A percentile compares a stretch with the other conserved stretches of the same genome.
Evolutionary conservation across 1,284 basidiomycete species (phyloP).

Genomic region (Cryptococcus sp.): DNA sequence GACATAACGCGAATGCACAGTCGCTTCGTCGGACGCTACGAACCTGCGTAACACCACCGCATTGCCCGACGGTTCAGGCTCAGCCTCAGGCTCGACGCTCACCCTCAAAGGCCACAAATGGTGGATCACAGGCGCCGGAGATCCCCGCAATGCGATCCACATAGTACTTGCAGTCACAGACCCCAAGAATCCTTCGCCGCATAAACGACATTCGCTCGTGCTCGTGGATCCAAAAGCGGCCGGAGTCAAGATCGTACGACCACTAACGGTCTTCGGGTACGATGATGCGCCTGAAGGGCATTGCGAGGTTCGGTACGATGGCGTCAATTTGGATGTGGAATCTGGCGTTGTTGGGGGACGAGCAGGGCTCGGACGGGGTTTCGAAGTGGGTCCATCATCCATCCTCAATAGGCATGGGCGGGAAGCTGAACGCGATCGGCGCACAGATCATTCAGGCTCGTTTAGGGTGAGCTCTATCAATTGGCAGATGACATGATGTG

Average conservation of each 20-base stretch:
- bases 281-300: constrained; percentile 96
- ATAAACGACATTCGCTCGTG: constrained; percentile 90
- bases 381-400: constrained; percentile 63
- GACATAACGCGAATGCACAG: constrained; percentile 53
- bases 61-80: constrained; percentile 57
- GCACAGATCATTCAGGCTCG: constrained; percentile 91
- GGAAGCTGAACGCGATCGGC: neutral
- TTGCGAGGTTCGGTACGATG: constrained; percentile 91
- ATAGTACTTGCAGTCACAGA: constrained; percentile 73
- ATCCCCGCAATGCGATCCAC: constrained; percentile 85
- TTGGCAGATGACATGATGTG: too few relatives aligned
- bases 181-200: constrained; percentile 53
- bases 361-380: constrained; percentile 79
- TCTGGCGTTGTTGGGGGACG: constrained; percentile 68
- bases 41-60: constrained; percentile 90
- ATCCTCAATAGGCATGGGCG: neutral
- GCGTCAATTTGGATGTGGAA: constrained; percentile 77
- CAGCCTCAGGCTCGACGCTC: constrained; percentile 60
- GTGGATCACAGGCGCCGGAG: constrained; percentile 98
- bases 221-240: constrained; percentile 84
- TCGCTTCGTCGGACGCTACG: constrained; percentile 92
- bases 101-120: constrained; percentile 97
- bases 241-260: constrained; percentile 85
- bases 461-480: constrained; percentile 67
- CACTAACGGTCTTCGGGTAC: constrained; percentile 91